Conservation (phyloP, 805 yeast species). For the Candida corydali region DNA sequence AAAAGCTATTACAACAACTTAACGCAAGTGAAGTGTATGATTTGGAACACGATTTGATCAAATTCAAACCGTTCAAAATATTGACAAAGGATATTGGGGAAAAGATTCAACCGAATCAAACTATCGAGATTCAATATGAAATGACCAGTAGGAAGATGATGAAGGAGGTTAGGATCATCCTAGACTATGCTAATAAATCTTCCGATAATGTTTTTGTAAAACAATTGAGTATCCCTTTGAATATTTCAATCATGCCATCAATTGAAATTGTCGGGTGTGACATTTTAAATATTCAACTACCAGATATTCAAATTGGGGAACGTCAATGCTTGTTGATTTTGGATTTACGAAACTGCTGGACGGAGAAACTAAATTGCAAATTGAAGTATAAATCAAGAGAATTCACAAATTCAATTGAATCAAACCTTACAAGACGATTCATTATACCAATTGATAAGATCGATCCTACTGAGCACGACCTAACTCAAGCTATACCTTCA, state of each 20-base stretch:
- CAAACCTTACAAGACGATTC: conserved; percentile 44
- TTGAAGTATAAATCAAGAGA: conserved; percentile 25
- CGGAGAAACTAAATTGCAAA: conserved; percentile 39
- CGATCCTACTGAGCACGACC: conserved; percentile 35
- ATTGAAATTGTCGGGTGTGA: conserved; percentile 76
- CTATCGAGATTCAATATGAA: conserved; percentile 50
- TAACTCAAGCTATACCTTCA: conserved; percentile 63
- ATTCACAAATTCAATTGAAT: conserved; percentile 25
- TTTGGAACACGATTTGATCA: conserved; percentile 62
- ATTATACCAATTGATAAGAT: conserved; percentile 67
- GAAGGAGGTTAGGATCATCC: conserved; percentile 55
- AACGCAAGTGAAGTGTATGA: conserved; percentile 68
- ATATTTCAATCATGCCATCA: conserved; percentile 66
- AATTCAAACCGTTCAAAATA: conserved; percentile 54
- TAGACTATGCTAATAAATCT: conserved; percentile 54
- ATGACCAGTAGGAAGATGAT: conserved; percentile 72
- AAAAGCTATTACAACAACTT: conserved; percentile 46
- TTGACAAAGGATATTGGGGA: conserved; percentile 40
- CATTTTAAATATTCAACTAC: conserved; percentile 45
- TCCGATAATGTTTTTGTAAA: conserved; percentile 38
- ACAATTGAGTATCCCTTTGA: conserved; percentile 62
- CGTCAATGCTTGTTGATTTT: conserved; percentile 63
- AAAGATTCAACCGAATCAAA: conserved; percentile 35
- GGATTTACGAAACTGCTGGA: conserved; percentile 83
- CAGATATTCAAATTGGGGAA: conserved; percentile 24